Percentiles rank a stretch among this genome's conserved stretches.
Evolutionary conservation across 2,329 filamentous ascomycete species (phyloP).

Genomic region (Colletotrichum spinosum): DNA sequence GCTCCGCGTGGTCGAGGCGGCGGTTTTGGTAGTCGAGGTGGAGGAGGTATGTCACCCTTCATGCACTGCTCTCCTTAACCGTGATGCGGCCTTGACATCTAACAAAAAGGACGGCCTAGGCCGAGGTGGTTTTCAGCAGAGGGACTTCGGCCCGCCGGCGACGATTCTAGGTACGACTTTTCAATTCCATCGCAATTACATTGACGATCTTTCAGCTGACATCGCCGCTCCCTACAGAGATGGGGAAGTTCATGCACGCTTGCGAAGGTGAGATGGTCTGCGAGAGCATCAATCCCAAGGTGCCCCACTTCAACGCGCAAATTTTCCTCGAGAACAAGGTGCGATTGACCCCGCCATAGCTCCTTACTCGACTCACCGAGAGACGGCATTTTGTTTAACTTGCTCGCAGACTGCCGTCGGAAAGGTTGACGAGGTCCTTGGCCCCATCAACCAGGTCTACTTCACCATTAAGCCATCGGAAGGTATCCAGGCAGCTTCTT

Average conservation of each 20-base stretch:
- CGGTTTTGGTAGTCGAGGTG: constrained; percentile 38
- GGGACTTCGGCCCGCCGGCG: constrained; percentile 38
- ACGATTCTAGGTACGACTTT: constrained; percentile 36
- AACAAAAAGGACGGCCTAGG: constrained; percentile 24
- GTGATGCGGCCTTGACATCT: constrained; percentile 3
- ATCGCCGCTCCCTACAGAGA: constrained; percentile 66
- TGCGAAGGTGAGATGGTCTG: constrained; percentile 99
- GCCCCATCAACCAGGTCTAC: constrained; percentile 96
- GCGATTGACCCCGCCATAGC: constrained; percentile 30
- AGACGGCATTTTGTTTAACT: background rate
- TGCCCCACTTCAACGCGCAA: constrained; percentile 98
- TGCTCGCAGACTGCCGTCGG: constrained; percentile 78
- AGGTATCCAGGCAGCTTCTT: constrained; percentile 93
- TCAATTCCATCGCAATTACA: background rate
- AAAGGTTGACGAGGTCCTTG: constrained; percentile 98
- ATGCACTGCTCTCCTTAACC: background rate
- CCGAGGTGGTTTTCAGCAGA: constrained; percentile 38
- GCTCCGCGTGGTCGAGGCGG: constrained; percentile 38
- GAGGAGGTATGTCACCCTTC: constrained; percentile 22
- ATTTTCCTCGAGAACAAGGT: constrained; percentile 99
- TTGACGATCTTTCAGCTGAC: constrained; percentile 6
- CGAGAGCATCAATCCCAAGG: constrained; percentile 93
- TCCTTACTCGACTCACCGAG: background rate
- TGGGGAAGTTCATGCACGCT: constrained; percentile 94
- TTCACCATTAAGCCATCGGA: constrained; percentile 98